Conservation (phyloP, 1,139 yeast genomes). For the Suhomyces atakaporum region DNA sequence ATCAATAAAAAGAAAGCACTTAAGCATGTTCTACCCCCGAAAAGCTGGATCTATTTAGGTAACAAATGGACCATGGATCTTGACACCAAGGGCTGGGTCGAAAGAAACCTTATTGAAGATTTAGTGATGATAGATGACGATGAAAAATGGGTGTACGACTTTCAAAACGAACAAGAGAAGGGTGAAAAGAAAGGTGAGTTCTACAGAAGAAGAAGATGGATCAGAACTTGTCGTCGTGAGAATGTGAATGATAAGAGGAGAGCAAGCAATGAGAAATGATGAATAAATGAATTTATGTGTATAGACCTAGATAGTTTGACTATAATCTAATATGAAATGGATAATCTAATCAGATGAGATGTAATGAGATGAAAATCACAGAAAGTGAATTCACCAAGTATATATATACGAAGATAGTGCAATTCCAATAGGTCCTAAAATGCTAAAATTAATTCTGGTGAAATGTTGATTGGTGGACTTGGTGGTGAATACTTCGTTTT, state of each 20-base stretch:
- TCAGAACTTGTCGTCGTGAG: constrained; percentile 36
- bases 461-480: too few relatives aligned
- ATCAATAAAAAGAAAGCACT: constrained; percentile 24
- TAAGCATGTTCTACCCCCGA: constrained; percentile 53
- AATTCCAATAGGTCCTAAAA: too few relatives aligned
- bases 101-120: constrained; percentile 48
- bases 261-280: constrained; percentile 1
- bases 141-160: constrained; percentile 80
- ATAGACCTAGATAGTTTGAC: too few relatives aligned
- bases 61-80: constrained; percentile 61
- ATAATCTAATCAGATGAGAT: too few relatives aligned
- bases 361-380: too few relatives aligned
- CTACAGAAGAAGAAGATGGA: constrained; percentile 57
- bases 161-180: constrained; percentile 11
- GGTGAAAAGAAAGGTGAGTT: background rate
- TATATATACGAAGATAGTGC: too few relatives aligned
- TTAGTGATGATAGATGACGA: constrained; percentile 62
- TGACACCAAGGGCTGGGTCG: constrained; percentile 60
- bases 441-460: too few relatives aligned
- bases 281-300: background rate
- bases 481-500: too few relatives aligned
- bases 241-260: constrained; percentile 3
- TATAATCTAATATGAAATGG: too few relatives aligned
- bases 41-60: constrained; percentile 54
- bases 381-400: too few relatives aligned